These are phyloP conservation scores for Penicillium coprophilum DNA, from an alignment of 495 filamentous ascomycete genomes.

Conservation along the genomic window DNA sequence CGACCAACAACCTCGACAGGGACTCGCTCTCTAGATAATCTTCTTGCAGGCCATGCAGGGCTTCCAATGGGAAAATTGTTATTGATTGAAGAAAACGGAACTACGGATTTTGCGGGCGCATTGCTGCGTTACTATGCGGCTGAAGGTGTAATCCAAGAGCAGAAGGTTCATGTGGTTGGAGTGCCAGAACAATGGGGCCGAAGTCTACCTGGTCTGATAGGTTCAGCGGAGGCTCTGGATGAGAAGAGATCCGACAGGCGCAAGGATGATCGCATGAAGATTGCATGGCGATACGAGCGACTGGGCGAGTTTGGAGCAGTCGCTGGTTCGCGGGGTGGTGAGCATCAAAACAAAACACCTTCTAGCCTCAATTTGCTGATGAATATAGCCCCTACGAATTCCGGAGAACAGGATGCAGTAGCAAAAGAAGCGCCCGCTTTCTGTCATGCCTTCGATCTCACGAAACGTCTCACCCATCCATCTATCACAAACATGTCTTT, in stretches of 20 bases:
- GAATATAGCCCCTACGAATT: slow-evolving; percentile 23
- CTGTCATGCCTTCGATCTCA: slow-evolving; percentile 88
- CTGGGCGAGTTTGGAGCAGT: slow-evolving; percentile 64
- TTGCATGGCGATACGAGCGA: slow-evolving; percentile 95
- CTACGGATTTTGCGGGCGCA: slow-evolving; percentile 87
- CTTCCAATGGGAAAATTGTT: slow-evolving; percentile 78
- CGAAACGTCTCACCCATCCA: slow-evolving; percentile 70
- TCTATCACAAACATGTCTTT: slow-evolving; percentile 56
- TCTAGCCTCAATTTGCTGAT: slow-evolving; percentile 20
- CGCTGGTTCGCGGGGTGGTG: slow-evolving; percentile 55
- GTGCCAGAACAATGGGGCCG: slow-evolving; percentile 75
- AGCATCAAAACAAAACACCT: slow-evolving; percentile 15
- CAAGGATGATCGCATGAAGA: slow-evolving; percentile 84
- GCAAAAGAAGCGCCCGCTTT: slow-evolving; percentile 50
- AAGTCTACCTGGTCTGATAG: slow-evolving; percentile 74
- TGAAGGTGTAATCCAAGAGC: slow-evolving; percentile 89
- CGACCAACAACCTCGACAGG: slow-evolving; percentile 89
- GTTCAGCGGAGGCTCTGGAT: slow-evolving; percentile 46
- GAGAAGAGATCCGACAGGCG: slow-evolving; percentile 40
- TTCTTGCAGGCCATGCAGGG: slow-evolving; percentile 87
- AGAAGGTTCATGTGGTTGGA: slow-evolving; percentile 82
- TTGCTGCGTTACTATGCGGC: slow-evolving; percentile 88
- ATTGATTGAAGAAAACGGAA: slow-evolving; percentile 87
- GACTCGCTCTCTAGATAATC: slow-evolving; percentile 74
- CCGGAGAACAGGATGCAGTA: slow-evolving; percentile 28